A percentile compares a stretch with the other conserved stretches of the same genome.
Evolutionary conservation across 1,284 basidiomycete genomes (phyloP).

Genomic region (Ganoderma leucocontextum): DNA sequence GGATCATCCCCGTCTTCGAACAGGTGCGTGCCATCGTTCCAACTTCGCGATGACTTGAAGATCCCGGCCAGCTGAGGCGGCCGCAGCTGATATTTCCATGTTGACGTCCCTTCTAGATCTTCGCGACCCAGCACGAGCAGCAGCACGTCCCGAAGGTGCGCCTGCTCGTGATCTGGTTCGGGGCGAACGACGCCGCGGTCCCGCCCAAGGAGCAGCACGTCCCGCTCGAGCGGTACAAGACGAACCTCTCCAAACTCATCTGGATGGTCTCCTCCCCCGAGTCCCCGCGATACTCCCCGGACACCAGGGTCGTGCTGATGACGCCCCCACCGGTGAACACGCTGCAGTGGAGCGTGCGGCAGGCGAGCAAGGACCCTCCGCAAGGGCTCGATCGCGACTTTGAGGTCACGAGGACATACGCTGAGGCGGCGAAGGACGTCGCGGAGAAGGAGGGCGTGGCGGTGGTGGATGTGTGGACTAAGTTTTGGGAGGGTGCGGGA

Average conservation of each 20-base stretch:
- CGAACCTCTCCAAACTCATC: constrained; percentile 73
- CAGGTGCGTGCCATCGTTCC: constrained; percentile 54
- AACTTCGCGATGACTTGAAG: too few relatives aligned
- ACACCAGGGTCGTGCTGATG: constrained; percentile 82
- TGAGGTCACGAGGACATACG: constrained; percentile 69
- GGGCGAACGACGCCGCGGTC: constrained; percentile 77
- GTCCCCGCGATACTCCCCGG: constrained; percentile 74
- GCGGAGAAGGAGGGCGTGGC: constrained; percentile 62
- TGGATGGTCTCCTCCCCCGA: constrained; percentile 64
- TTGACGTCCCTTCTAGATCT: constrained; percentile 47
- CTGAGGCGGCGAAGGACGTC: constrained; percentile 71
- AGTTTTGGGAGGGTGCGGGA: constrained; percentile 72
- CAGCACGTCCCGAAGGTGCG: constrained; percentile 66
- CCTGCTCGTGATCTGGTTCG: constrained; percentile 88
- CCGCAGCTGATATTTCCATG: neutral
- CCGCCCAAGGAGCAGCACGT: constrained; percentile 64
- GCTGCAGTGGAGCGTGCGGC: constrained; percentile 57
- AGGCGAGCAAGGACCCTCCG: constrained; percentile 54
- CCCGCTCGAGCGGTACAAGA: constrained; percentile 70
- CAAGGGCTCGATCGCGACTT: constrained; percentile 64
- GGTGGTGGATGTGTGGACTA: constrained; percentile 76
- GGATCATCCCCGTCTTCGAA: constrained; percentile 82
- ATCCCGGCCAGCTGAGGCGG: too few relatives aligned
- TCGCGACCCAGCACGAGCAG: constrained; percentile 62
- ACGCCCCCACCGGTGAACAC: constrained; percentile 87